phyloP scores from a whole-genome alignment of 371 early-diverging fungal genomes.

The Globomyces sp. region DNA sequence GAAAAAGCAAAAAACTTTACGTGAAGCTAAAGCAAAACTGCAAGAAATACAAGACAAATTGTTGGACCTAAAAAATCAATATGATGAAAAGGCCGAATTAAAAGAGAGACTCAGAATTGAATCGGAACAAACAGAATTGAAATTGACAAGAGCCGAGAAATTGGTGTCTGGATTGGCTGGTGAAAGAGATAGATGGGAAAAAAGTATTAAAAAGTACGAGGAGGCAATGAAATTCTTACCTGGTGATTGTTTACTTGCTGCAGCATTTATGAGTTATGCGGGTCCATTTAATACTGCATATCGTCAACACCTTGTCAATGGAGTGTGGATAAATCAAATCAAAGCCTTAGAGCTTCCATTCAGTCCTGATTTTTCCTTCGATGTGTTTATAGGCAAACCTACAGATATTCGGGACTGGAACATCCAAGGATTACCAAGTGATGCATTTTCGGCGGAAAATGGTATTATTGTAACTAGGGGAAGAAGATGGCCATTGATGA shows the following conservation, averaged over 20 bases:
- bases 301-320: constrained; percentile 43
- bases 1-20: constrained; percentile 53
- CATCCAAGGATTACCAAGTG: constrained; percentile 54
- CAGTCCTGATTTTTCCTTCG: constrained; percentile 47
- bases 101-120: constrained; percentile 55
- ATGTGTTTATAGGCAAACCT: constrained; percentile 47
- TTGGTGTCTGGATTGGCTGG: constrained; percentile 55
- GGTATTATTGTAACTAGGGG: constrained; percentile 57
- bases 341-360: constrained; percentile 53
- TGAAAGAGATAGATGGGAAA: constrained; percentile 56
- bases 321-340: constrained; percentile 46
- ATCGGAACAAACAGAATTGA: constrained; percentile 53
- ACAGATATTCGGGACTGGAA: constrained; percentile 57
- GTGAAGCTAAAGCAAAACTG: constrained; percentile 52
- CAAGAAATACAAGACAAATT: constrained; percentile 59
- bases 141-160: constrained; percentile 51
- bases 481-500: constrained; percentile 55
- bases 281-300: constrained; percentile 53
- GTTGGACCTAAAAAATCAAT: constrained; percentile 50
- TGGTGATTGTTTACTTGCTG: constrained; percentile 54
- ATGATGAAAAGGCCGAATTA: constrained; percentile 52
- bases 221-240: constrained; percentile 47
- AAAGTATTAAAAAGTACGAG: constrained; percentile 50
- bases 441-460: constrained; percentile 55
- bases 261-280: constrained; percentile 56